phyloP scores from a whole-genome alignment of 345 rosid species.

The Jatropha curcas region DNA sequence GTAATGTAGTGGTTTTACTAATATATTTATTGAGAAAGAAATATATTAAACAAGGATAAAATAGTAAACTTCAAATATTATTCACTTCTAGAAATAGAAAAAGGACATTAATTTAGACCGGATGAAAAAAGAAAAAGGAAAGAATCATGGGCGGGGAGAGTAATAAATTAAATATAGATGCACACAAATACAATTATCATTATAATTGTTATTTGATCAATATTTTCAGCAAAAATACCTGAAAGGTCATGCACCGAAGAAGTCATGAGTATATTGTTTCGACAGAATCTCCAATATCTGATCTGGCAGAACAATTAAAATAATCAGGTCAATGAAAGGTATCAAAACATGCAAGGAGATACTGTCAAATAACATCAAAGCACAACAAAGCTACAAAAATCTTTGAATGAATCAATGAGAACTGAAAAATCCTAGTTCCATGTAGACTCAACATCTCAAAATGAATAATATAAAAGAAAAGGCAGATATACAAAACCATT shows the following conservation, averaged over 20 bases:
- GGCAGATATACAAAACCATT: neutral
- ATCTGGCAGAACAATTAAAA: constrained; percentile 32
- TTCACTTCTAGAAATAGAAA: no score
- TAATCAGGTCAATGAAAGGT: constrained; percentile 4
- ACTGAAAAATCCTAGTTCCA: neutral
- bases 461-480: neutral
- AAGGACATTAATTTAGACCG: no score
- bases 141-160: no score
- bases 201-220: constrained; percentile 16
- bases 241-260: constrained; percentile 53
- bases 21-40: no score
- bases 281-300: constrained; percentile 23
- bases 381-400: neutral
- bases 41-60: no score
- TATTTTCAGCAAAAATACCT: constrained; percentile 38
- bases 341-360: neutral
- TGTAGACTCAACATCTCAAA: neutral
- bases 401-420: constrained; percentile 10
- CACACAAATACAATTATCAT: neutral
- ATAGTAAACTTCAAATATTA: no score
- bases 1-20: no score
- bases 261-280: constrained; percentile 43
- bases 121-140: no score
- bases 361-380: neutral
- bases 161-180: neutral